Evolutionary conservation across 2,329 filamentous ascomycete species (phyloP).

Genomic region (Penicillium sp.): DNA sequence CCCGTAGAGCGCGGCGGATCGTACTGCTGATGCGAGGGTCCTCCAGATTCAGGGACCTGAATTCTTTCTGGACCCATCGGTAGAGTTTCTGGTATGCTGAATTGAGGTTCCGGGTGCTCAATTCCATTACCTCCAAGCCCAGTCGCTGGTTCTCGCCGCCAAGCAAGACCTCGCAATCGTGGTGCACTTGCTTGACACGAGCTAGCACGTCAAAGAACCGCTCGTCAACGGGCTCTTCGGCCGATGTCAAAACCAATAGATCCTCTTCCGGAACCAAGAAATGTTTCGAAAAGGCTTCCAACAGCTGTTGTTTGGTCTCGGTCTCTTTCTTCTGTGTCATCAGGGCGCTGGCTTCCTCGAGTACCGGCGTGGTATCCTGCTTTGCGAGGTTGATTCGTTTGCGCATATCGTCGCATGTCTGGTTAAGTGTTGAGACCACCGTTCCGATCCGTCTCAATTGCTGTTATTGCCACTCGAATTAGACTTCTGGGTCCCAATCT

Average conservation of each 20-base stretch:
- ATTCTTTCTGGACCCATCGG: slow-evolving; percentile 90
- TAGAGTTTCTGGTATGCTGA: slow-evolving; percentile 93
- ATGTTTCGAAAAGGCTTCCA: slow-evolving; percentile 74
- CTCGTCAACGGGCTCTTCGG: slow-evolving; percentile 78
- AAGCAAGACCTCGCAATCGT: slow-evolving; percentile 83
- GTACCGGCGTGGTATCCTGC: slow-evolving; percentile 67
- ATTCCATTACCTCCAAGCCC: slow-evolving; percentile 86
- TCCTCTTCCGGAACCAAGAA: slow-evolving; percentile 85
- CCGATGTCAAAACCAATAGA: slow-evolving; percentile 69
- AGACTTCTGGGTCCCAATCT: slow-evolving; percentile 4
- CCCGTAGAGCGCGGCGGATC: slow-evolving; percentile 77
- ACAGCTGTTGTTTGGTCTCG: slow-evolving; percentile 74
- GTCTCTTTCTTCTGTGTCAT: slow-evolving; percentile 70
- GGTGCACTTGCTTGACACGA: slow-evolving; percentile 81
- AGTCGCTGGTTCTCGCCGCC: slow-evolving; percentile 86
- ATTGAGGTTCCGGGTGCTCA: slow-evolving; percentile 82
- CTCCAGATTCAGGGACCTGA: slow-evolving; percentile 87
- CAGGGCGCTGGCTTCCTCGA: slow-evolving; percentile 73
- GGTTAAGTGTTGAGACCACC: slow-evolving; percentile 75
- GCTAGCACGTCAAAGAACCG: slow-evolving; percentile 74
- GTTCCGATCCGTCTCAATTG: slow-evolving; percentile 82
- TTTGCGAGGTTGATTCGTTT: slow-evolving; percentile 72
- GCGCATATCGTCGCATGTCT: slow-evolving; percentile 77
- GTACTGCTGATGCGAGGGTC: slow-evolving; percentile 87
- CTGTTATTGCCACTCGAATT: slow-evolving; percentile 45